These are phyloP conservation scores for Drosera spatulata DNA, from an alignment of 179 eudicot species.

Conservation along the genomic window DNA sequence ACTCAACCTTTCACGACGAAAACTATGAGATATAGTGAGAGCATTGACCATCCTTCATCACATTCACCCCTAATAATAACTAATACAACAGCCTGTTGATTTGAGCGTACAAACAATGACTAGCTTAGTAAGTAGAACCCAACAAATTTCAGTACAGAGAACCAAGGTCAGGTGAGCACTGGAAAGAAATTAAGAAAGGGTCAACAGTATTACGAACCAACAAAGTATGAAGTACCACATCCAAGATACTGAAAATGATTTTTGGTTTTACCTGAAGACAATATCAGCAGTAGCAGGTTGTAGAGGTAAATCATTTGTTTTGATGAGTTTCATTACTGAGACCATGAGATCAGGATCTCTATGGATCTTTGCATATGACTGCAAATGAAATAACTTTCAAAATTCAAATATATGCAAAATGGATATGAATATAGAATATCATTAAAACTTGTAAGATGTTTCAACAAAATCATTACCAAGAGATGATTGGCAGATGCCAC, in stretches of 20 bases:
- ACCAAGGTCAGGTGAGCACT: too few relatives aligned
- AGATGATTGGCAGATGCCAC: conserved; percentile 70
- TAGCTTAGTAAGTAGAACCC: too few relatives aligned
- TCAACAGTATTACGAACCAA: too few relatives aligned
- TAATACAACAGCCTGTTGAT: too few relatives aligned
- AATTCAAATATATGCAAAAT: background rate
- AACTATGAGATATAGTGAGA: too few relatives aligned
- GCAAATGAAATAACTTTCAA: conserved; percentile 16
- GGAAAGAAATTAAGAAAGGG: too few relatives aligned
- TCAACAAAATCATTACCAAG: conserved; percentile 37
- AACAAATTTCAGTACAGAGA: too few relatives aligned
- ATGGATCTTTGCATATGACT: conserved; percentile 70
- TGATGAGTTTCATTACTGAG: conserved; percentile 60
- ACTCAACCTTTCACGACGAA: too few relatives aligned
- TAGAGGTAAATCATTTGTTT: conserved; percentile 57
- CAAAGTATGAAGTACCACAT: background rate
- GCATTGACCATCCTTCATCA: too few relatives aligned
- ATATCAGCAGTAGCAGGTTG: conserved; percentile 92
- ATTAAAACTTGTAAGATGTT: background rate
- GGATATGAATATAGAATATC: background rate
- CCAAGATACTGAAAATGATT: background rate
- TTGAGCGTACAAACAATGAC: too few relatives aligned
- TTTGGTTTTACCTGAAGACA: conserved; percentile 53
- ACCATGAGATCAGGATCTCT: conserved; percentile 62
- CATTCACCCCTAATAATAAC: too few relatives aligned